phyloP scores from a whole-genome alignment of 441 rosid genomes.

The Euphorbia celastroides region DNA sequence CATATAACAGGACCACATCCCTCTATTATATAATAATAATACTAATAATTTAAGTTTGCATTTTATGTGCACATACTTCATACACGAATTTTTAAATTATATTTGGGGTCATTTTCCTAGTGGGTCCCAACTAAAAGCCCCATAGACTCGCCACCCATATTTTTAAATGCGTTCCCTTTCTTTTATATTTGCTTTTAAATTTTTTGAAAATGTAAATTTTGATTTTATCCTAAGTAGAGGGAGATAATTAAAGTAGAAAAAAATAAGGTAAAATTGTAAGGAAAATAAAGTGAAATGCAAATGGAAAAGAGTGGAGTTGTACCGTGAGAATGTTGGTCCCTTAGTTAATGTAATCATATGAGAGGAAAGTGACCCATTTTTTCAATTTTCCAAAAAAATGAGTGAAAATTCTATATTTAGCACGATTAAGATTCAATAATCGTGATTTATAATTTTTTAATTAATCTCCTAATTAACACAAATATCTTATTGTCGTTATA shows the following conservation, averaged over 20 bases:
- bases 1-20: constrained; percentile 34
- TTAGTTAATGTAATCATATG: constrained; percentile 29
- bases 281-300: constrained; percentile 13
- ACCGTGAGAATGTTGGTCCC: constrained; percentile 45
- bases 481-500: background rate
- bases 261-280: background rate
- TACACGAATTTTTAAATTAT: constrained; percentile 20
- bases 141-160: constrained; percentile 19
- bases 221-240: background rate
- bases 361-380: constrained; percentile 30
- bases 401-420: background rate
- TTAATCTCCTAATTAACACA: background rate
- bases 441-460: background rate
- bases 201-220: background rate
- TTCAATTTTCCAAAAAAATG: constrained; percentile 1
- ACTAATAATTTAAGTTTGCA: background rate
- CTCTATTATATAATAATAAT: background rate
- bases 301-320: constrained; percentile 25
- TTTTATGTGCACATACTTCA: background rate
- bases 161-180: background rate
- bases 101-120: constrained; percentile 36
- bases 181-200: background rate
- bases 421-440: background rate
- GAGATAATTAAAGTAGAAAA: background rate
- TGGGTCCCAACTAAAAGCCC: constrained; percentile 26